Conservation (phyloP, 768 basidiomycete species). For the Peribolospora kevripleyi region DNA sequence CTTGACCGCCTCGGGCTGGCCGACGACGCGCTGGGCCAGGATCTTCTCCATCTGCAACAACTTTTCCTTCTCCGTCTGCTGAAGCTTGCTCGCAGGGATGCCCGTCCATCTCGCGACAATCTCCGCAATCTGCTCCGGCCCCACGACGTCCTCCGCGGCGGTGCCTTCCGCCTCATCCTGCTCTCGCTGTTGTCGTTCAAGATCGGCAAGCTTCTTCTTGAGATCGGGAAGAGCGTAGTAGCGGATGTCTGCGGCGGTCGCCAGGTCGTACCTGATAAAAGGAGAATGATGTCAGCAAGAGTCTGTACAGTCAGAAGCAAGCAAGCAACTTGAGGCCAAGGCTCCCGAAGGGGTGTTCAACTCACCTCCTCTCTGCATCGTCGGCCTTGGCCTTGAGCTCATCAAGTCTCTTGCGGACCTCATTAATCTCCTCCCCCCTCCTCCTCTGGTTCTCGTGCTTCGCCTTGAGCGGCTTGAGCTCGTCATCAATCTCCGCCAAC, state of each 20-base stretch:
- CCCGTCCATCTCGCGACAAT: slow-evolving; percentile 78
- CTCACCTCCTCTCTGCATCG: slow-evolving; percentile 59
- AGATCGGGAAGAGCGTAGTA: slow-evolving; percentile 84
- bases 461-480: slow-evolving; percentile 38
- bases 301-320: too few species aligned
- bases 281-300: not conserved
- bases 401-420: slow-evolving; percentile 56
- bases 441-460: slow-evolving; percentile 43
- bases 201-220: slow-evolving; percentile 33
- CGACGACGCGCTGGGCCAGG: slow-evolving; percentile 47
- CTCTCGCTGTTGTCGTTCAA: slow-evolving; percentile 29
- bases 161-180: slow-evolving; percentile 37
- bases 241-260: slow-evolving; percentile 60
- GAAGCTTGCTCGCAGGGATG: slow-evolving; percentile 23
- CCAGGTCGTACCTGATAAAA: slow-evolving; percentile 8
- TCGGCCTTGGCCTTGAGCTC: slow-evolving; percentile 76
- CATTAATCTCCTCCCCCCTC: slow-evolving; percentile 37
- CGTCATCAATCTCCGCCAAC: not conserved
- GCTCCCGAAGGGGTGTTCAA: too few species aligned
- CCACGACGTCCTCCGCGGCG: slow-evolving; percentile 13
- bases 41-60: slow-evolving; percentile 61
- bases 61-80: slow-evolving; percentile 39
- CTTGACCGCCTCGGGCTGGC: slow-evolving; percentile 58
- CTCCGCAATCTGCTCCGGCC: slow-evolving; percentile 51
- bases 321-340: not conserved